Evolutionary conservation across 2,329 filamentous ascomycete species (phyloP).

Genomic region (Diaporthe caulivora): DNA sequence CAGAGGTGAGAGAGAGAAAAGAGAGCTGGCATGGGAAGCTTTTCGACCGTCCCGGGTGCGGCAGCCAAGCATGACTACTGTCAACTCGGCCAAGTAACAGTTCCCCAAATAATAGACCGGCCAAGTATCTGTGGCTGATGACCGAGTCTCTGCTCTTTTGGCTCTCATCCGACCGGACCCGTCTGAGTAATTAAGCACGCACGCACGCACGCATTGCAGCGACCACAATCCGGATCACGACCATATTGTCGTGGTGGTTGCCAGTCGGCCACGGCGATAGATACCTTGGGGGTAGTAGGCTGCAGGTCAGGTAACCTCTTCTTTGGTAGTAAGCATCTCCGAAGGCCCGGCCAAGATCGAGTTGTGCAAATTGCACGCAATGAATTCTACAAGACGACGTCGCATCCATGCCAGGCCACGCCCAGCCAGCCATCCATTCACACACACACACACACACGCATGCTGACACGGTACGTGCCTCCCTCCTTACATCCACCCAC

Average conservation of each 20-base stretch:
- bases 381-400: slow-evolving; percentile 30
- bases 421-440: slow-evolving; percentile 21
- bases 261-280: neutral
- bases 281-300: no score
- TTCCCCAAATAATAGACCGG: neutral
- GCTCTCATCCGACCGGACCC: neutral
- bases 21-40: slow-evolving; percentile 22
- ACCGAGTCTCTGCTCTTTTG: slow-evolving; percentile 7
- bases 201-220: neutral
- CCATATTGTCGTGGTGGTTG: neutral
- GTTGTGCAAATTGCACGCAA: slow-evolving; percentile 31
- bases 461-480: neutral
- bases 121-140: slow-evolving; percentile 11
- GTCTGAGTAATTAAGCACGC: neutral
- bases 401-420: slow-evolving; percentile 19
- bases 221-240: slow-evolving; percentile 6
- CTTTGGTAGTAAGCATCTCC: slow-evolving; percentile 12
- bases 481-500: neutral
- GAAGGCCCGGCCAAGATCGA: slow-evolving; percentile 17
- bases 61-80: slow-evolving; percentile 28
- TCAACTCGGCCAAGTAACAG: slow-evolving; percentile 2
- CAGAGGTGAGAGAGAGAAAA: neutral
- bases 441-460: slow-evolving; percentile 4
- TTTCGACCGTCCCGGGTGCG: slow-evolving; percentile 25
- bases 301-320: no score